Evolutionary conservation across 345 rosid genomes (phyloP), one percentile per base, ranked within the genome.

Genomic region (Viola odorata): DNA sequence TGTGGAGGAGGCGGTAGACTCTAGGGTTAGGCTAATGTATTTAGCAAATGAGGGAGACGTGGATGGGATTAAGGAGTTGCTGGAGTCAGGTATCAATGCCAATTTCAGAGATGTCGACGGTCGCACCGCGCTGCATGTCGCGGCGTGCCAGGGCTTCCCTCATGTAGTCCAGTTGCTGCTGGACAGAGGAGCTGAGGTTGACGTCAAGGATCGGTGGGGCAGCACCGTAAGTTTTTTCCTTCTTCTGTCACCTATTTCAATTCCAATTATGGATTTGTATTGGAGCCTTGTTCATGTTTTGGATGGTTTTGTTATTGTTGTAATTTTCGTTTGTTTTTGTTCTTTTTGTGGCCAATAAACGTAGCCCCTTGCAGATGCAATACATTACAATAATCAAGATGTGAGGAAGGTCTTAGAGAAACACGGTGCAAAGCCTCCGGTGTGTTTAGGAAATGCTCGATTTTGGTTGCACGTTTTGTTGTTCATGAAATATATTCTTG

Each of bases 291-390:
- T 37, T 38, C 37, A 0, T 48, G 23, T 45, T 40, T 41, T 3
- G 44, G 45, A 41, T 5, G 17, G 40, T 9, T 7, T 42, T 39
- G 50, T 8, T 41, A 39, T 38, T 77, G 64, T 65, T 44, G 36
- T 68, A 64, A 63, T 45, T 17, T 55, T 73, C 38, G 41, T 54
- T 1, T 15, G 4, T 17, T 38, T 8, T 3, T n/a, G 13, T 8
- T 11, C 23, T 0, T 44, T 1, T 44, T 4, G 14, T 59, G 60
- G 47, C 72, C 73, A 61, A 41, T 70, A 71, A 32, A 60, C 87
- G 32, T 23, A 89, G 96, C 96, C 94, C 74, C 91, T 89, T 62
- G 91, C 91, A 45, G 94, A 89, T 75, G 96, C 91, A 0, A 73
- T 81, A 52, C 81, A 83, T 75, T 86, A 86, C 78, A 81, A 86